Conservation (phyloP, 495 filamentous ascomycete species). For the Penicillium paxilli region DNA sequence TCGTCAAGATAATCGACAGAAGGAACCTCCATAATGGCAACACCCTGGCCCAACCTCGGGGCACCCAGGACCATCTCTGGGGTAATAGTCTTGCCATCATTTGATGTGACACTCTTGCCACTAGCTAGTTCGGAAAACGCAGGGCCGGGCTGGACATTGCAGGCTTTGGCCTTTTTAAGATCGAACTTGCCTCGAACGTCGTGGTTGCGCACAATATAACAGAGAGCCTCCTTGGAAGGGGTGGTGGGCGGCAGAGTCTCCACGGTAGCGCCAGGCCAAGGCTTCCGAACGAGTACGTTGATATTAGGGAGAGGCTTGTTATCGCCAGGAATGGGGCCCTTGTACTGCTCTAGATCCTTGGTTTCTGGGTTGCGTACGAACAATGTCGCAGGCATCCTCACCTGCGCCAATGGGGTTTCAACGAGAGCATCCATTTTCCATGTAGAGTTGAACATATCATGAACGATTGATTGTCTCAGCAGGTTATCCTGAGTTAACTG, state of each 20-base stretch:
- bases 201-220: constrained; percentile 79
- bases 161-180: constrained; percentile 53
- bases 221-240: constrained; percentile 66
- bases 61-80: constrained; percentile 68
- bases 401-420: constrained; percentile 63
- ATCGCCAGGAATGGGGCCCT: constrained; percentile 60
- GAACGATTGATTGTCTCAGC: constrained; percentile 60
- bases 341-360: constrained; percentile 64
- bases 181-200: constrained; percentile 79
- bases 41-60: constrained; percentile 55
- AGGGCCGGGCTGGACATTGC: constrained; percentile 55
- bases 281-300: constrained; percentile 71
- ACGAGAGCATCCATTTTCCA: constrained; percentile 71
- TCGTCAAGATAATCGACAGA: constrained; percentile 62
- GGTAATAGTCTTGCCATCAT: constrained; percentile 57
- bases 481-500: constrained; percentile 43
- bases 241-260: constrained; percentile 63
- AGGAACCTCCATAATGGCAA: constrained; percentile 81
- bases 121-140: constrained; percentile 56
- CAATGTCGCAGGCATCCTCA: constrained; percentile 65
- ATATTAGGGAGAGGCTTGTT: constrained; percentile 56
- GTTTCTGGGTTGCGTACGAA: constrained; percentile 67
- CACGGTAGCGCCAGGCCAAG: constrained; percentile 77
- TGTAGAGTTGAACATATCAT: constrained; percentile 78
- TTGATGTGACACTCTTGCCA: constrained; percentile 54